Evolutionary conservation across 2,329 filamentous ascomycete genomes (phyloP).

Genomic region (Graphilbum fragrans): DNA sequence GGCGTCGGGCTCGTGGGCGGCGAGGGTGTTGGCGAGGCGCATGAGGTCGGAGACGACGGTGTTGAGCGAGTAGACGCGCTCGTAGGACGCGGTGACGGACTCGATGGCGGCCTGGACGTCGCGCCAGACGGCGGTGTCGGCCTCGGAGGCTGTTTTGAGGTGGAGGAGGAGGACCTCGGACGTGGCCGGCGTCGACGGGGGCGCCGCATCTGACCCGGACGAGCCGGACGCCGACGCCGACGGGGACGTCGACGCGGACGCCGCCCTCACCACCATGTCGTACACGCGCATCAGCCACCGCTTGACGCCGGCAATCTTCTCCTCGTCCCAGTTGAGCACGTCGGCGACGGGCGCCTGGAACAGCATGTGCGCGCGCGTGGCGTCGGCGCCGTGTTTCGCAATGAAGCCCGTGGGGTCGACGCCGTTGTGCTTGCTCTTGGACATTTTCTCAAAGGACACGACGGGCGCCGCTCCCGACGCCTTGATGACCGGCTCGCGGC

Average conservation of each 20-base stretch:
- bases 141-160: conserved; percentile 29
- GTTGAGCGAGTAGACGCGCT: conserved; percentile 65
- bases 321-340: conserved; percentile 77
- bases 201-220: too few species aligned
- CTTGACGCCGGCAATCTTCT: conserved; percentile 68
- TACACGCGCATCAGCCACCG: conserved; percentile 65
- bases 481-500: conserved; percentile 46
- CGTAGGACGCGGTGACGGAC: conserved; percentile 56
- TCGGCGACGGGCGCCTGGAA: conserved; percentile 81
- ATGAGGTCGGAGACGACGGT: conserved; percentile 76
- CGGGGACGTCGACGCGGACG: conserved; percentile 13
- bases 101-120: conserved; percentile 54
- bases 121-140: conserved; percentile 45
- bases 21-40: conserved; percentile 60
- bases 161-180: too few species aligned
- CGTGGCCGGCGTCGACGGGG: conserved; percentile 18
- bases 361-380: conserved; percentile 74
- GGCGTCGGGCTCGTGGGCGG: conserved; percentile 25
- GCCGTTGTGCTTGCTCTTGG: conserved; percentile 87
- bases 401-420: conserved; percentile 70
- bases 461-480: conserved; percentile 45
- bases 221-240: conserved; percentile 16
- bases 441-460: conserved; percentile 81
- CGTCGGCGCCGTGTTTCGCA: conserved; percentile 65
- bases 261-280: conserved; percentile 33